A percentile compares a stretch with the other conserved stretches of the same genome.
phyloP scores from a whole-genome alignment of 108 stramenopile species.

The Nannochloropsis salina region DNA sequence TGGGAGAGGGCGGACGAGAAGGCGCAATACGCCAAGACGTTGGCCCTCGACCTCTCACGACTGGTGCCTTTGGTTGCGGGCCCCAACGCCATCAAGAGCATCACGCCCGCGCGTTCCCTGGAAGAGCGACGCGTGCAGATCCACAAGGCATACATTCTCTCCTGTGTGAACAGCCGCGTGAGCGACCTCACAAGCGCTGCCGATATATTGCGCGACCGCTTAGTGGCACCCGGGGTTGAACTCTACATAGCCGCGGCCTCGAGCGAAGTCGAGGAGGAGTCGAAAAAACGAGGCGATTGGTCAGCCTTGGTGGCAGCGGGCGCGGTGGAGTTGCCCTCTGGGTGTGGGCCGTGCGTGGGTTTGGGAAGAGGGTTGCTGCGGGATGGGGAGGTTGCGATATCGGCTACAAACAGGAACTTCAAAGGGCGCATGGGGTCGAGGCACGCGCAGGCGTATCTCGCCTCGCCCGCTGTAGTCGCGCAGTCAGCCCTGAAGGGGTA shows the following conservation, averaged over 20 bases:
- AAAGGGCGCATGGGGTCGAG: background rate
- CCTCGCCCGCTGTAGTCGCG: background rate
- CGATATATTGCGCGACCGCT: background rate
- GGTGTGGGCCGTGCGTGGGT: background rate
- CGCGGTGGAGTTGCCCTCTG: background rate
- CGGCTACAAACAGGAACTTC: slow-evolving; percentile 12
- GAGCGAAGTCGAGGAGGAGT: background rate
- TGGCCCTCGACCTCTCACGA: background rate
- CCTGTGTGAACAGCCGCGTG: background rate
- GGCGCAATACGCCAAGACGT: background rate
- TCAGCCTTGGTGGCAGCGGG: background rate
- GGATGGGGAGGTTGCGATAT: background rate
- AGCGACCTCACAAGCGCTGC: background rate
- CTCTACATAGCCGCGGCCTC: background rate
- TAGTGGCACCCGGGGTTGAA: background rate
- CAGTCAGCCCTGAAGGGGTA: slow-evolving; percentile 1
- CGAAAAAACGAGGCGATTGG: background rate
- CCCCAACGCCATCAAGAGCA: background rate
- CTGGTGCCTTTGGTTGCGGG: background rate
- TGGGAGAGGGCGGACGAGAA: background rate
- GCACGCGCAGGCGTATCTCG: background rate
- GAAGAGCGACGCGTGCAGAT: background rate
- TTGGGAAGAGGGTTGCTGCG: background rate
- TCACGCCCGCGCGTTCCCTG: background rate
- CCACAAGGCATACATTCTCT: slow-evolving; percentile 5